These are phyloP conservation scores for Lepidium didymum DNA, from an alignment of 345 rosid species.

Conservation along the genomic window DNA sequence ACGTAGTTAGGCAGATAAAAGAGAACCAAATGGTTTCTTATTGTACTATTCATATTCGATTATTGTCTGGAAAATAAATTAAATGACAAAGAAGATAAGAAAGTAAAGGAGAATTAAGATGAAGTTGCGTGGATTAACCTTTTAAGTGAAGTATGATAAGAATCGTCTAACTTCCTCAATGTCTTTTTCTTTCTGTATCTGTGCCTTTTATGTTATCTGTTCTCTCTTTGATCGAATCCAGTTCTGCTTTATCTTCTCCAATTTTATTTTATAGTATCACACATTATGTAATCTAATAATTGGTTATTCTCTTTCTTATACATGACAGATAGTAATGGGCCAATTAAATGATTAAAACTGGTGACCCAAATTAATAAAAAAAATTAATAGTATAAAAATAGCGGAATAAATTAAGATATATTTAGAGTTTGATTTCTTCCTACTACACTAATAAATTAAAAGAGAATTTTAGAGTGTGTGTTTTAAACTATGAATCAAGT, in stretches of 20 bases:
- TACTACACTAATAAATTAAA: too few relatives aligned
- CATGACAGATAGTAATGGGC: background rate
- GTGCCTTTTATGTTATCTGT: background rate
- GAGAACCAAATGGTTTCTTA: background rate
- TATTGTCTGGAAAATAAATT: background rate
- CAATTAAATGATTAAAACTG: background rate
- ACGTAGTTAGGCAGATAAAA: conserved; percentile 3
- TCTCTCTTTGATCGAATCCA: conserved; percentile 2
- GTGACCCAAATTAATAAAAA: background rate
- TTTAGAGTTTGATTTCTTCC: too few relatives aligned
- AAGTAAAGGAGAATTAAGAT: background rate
- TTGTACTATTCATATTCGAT: conserved; percentile 1
- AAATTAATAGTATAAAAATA: too few relatives aligned
- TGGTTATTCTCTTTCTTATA: background rate
- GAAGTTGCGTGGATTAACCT: conserved; percentile 16
- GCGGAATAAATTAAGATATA: too few relatives aligned
- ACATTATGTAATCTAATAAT: background rate
- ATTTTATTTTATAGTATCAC: background rate
- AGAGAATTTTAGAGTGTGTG: too few relatives aligned
- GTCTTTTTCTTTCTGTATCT: conserved; percentile 20
- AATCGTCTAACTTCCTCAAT: conserved; percentile 19
- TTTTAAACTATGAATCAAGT: too few relatives aligned
- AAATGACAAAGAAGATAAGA: background rate
- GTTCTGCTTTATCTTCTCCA: conserved; percentile 3
- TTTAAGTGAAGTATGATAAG: conserved; percentile 30